Conservation (phyloP, 2,329 filamentous ascomycete genomes). For the Podosphaera leucotricha region DNA sequence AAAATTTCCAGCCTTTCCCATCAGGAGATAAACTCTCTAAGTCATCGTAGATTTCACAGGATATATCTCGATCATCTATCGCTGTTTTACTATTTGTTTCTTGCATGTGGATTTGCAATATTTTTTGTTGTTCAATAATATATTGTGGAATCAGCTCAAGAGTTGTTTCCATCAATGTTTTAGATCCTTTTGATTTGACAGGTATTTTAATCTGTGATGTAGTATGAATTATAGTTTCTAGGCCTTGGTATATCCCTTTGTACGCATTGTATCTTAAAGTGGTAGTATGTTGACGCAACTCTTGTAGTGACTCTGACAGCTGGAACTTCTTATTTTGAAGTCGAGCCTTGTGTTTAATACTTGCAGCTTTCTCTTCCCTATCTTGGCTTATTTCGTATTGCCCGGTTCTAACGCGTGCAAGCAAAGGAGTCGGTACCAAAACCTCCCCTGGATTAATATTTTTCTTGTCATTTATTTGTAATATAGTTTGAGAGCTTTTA, state of each 20-base stretch:
- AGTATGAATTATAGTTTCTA: slow-evolving; percentile 22
- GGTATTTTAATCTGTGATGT: slow-evolving; percentile 13
- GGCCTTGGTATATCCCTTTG: slow-evolving; percentile 22
- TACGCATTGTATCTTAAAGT: slow-evolving; percentile 18
- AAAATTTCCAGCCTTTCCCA: slow-evolving; percentile 22
- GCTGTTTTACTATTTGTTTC: slow-evolving; percentile 17
- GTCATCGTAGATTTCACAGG: slow-evolving; percentile 24
- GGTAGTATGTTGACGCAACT: slow-evolving; percentile 15
- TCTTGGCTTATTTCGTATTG: not conserved
- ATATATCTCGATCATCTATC: slow-evolving; percentile 17
- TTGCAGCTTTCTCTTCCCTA: not conserved
- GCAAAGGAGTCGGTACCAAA: slow-evolving; percentile 14
- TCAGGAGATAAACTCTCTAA: slow-evolving; percentile 22
- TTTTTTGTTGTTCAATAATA: slow-evolving; percentile 22
- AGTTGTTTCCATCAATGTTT: slow-evolving; percentile 25
- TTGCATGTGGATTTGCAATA: slow-evolving; percentile 19
- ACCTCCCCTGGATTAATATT: slow-evolving; percentile 12
- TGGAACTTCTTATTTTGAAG: not conserved
- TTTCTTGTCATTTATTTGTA: slow-evolving; percentile 2
- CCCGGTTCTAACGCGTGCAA: slow-evolving; percentile 11
- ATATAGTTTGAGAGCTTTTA: slow-evolving; percentile 1
- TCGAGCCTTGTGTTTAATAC: not conserved
- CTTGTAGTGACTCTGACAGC: slow-evolving; percentile 8
- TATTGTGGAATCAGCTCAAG: slow-evolving; percentile 25
- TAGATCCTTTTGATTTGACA: slow-evolving; percentile 12